Evolutionary conservation across 306 rosid genomes (phyloP), one percentile per base, ranked within the genome.

Genomic region (Vachellia pachyceras): DNA sequence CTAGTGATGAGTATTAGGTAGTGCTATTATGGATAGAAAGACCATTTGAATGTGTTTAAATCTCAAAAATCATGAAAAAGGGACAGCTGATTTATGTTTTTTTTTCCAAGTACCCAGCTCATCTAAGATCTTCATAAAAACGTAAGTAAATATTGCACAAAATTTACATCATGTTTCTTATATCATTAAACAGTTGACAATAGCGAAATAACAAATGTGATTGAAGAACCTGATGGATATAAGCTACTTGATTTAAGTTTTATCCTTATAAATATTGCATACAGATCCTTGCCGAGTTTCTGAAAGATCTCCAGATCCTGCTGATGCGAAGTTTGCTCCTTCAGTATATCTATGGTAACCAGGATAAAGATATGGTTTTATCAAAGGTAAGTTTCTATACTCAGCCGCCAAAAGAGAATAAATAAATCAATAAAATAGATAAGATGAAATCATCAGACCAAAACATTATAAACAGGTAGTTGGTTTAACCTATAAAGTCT

Each of bases 31-130:
- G 55, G 58, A 50, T 17, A 50, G 20, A 17, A 18, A 29, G 3
- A 61, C 91, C 93, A 90, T 18, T 54, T 54, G 29, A 5, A 11
- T 49, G 55, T 3, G n/a, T 15, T 12, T 49, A n/a, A 57, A 57
- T 57, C 29, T 57, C 11, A 57, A 20, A 57, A 57, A n/a, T 18
- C 14, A 20, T 13, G 2, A 57, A 7, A 50, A 50, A 20, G 64
- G 33, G 22, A 57, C 35, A 22, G 35, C 14, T 57, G 64, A 57
- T 13, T 57, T 0, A 0, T n/a, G 1, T 57, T 22, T 57, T 1
- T 17, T 17, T 13, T 5, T 18, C 87, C n/a, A n/a, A 90, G 33
- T 23, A 22, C 37, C 14, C 3, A 6, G 65, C 3, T 8, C 14
- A 20, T 58, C 17, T 58, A 36, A 23, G 36, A 58, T 58, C 36